Conservation (phyloP, 371 early-diverging fungal species). For the Zopfochytrium polystomum region DNA sequence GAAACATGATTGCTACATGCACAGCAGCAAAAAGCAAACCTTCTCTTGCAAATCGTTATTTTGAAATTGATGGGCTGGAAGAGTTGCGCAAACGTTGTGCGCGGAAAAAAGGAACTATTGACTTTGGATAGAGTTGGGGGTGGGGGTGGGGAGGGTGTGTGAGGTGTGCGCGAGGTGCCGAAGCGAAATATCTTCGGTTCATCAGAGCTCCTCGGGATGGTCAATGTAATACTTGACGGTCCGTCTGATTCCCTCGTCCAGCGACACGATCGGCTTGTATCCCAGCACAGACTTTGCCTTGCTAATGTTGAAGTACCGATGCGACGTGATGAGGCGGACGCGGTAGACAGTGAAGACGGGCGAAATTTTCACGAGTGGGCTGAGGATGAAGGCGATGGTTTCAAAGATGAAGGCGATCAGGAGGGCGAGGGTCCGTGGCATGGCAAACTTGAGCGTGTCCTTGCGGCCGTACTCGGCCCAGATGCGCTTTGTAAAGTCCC, state of each 20-base stretch:
- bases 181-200: too few relatives aligned
- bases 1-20: too few relatives aligned
- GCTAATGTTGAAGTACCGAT: conserved; percentile 74
- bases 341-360: conserved; percentile 62
- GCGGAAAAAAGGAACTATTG: too few relatives aligned
- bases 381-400: conserved; percentile 47
- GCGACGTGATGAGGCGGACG: conserved; percentile 68
- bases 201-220: not conserved
- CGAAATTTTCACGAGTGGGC: conserved; percentile 41
- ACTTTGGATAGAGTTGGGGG: too few relatives aligned
- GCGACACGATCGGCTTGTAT: conserved; percentile 68
- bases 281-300: conserved; percentile 76
- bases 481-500: conserved; percentile 66
- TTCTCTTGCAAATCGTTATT: too few relatives aligned
- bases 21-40: too few relatives aligned
- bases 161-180: too few relatives aligned
- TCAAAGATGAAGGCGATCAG: conserved; percentile 56
- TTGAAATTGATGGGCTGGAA: too few relatives aligned
- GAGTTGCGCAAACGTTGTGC: too few relatives aligned
- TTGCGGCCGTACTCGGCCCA: conserved; percentile 31
- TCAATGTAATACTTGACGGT: conserved; percentile 37
- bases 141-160: too few relatives aligned
- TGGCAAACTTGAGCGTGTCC: conserved; percentile 23
- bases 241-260: conserved; percentile 66
- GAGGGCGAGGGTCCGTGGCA: conserved; percentile 40